phyloP scores from a whole-genome alignment of 805 yeast species.

The Ogataea zsoltii region DNA sequence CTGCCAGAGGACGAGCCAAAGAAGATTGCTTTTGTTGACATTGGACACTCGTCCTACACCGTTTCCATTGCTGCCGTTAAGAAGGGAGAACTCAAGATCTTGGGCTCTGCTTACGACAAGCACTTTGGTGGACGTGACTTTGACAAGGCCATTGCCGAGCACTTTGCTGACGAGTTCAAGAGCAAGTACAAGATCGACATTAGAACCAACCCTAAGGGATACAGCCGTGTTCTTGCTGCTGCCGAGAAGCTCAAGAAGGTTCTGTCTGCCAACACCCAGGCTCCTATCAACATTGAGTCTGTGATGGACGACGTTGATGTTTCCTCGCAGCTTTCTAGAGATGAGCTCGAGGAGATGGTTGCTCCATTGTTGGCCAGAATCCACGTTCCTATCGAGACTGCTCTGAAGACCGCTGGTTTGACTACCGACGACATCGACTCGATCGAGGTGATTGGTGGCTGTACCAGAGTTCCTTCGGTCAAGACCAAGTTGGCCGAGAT shows the following conservation, averaged over 20 bases:
- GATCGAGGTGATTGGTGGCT: slow-evolving; percentile 96
- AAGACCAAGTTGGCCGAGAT: slow-evolving; percentile 78
- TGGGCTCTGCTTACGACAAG: slow-evolving; percentile 91
- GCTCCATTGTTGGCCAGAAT: slow-evolving; percentile 78
- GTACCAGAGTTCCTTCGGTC: slow-evolving; percentile 94
- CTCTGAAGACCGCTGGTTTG: slow-evolving; percentile 78
- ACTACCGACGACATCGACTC: slow-evolving; percentile 76
- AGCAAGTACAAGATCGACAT: slow-evolving; percentile 92
- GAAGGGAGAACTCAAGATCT: slow-evolving; percentile 92
- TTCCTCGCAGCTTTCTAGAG: slow-evolving; percentile 83
- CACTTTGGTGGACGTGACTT: slow-evolving; percentile 98
- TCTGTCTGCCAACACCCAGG: slow-evolving; percentile 90
- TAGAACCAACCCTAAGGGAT: slow-evolving; percentile 89
- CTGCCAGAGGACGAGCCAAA: slow-evolving; percentile 92
- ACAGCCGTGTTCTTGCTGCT: slow-evolving; percentile 86
- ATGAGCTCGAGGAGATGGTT: slow-evolving; percentile 88
- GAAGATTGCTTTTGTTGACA: slow-evolving; percentile 90
- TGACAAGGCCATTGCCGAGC: slow-evolving; percentile 90
- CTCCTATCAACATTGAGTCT: slow-evolving; percentile 94
- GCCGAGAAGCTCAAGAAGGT: slow-evolving; percentile 95
- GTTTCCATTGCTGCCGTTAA: slow-evolving; percentile 88
- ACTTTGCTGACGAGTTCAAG: slow-evolving; percentile 91
- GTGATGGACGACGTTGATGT: slow-evolving; percentile 97
- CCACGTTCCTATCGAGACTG: slow-evolving; percentile 73
- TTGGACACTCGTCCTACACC: slow-evolving; percentile 95